Evolutionary conservation across 2,329 filamentous ascomycete species (phyloP), one percentile per base, ranked within the genome.

Genomic region (Trichocomaceae sp.): DNA sequence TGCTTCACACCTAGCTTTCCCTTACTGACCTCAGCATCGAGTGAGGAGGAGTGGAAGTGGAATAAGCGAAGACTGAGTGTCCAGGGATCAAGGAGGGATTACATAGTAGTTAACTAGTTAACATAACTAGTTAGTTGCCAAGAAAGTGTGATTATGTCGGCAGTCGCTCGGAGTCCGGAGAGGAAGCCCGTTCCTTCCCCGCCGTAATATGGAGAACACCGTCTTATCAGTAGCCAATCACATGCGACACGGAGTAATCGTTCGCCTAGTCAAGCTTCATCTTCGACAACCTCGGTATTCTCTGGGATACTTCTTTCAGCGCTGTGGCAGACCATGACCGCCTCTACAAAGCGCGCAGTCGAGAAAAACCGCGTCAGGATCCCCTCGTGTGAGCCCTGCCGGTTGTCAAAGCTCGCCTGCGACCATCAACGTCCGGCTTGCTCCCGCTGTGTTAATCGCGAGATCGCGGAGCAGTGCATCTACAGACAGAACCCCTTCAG

Each of bases 401-500:
- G 54, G 12, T 33, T 55, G 3, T 55, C 54, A 12, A 55, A 55
- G 20, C 48, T 55, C 5, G 54, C 54, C 37, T 55, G 54, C 13
- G 54, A 55, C 13, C 54, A 55, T 20, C 35, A 29, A 22, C 54
- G 54, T 44, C 54, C 54, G 33, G 41, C 42, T 33, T 55, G 54
- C 20, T 47, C 48, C 8, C 54, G 54, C 13, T 55, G 54, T n/a
- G 15, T 55, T 22, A 31, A 55, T 51, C 54, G 54, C 9, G 31
- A 52, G 44, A 55, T 55, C 42, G 29, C 33, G 6, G 22, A n/a
- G 33, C 54, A 42, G 35, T 55, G 54, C 17, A 31, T 52, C 42
- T 55, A 55, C 42, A 29, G 54, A 44, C 51, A 55, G 26, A 55
- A 55, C 10, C 54, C 54, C 2, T 55, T 55, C 20, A 55, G 31